These are phyloP conservation scores for Ceratocystis huliohia DNA, from an alignment of 2,329 filamentous ascomycete species.

Conservation along the genomic window DNA sequence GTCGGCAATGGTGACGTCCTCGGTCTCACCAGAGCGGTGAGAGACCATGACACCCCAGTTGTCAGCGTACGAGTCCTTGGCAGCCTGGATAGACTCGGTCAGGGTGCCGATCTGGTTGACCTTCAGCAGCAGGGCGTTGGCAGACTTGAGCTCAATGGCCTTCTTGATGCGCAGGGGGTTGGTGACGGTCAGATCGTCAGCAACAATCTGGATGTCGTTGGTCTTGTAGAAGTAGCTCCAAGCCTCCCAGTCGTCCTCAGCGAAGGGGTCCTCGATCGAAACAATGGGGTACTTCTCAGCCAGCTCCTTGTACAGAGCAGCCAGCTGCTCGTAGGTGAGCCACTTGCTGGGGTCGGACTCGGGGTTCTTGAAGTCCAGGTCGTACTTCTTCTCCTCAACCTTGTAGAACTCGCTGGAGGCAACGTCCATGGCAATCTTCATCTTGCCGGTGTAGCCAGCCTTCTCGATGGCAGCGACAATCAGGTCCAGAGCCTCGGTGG, in stretches of 20 bases:
- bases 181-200: constrained; percentile 96
- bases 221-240: constrained; percentile 99
- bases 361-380: constrained; percentile 99
- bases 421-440: constrained; percentile 98
- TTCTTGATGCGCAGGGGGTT: constrained; percentile 99
- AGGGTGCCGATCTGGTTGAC: constrained; percentile 99
- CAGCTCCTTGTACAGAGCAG: constrained; percentile 77
- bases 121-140: constrained; percentile 96
- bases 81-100: constrained; percentile 96
- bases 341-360: constrained; percentile 92
- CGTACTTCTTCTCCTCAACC: constrained; percentile 94
- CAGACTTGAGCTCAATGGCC: constrained; percentile 97
- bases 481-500: constrained; percentile 91
- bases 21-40: constrained; percentile 97
- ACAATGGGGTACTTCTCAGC: constrained; percentile 96
- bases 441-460: constrained; percentile 88
- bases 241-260: constrained; percentile 99
- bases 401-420: constrained; percentile 99
- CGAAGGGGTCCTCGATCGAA: constrained; percentile 97
- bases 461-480: constrained; percentile 90
- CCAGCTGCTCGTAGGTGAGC: constrained; percentile 97
- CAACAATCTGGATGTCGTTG: constrained; percentile 95
- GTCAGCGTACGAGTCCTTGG: constrained; percentile 93
- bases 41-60: constrained; percentile 99
- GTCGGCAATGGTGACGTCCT: constrained; percentile 98